A percentile compares a stretch with the other conserved stretches of the same genome.
These are phyloP conservation scores for Wickerhamiella brachini DNA, from an alignment of 805 yeast genomes.

Conservation along the genomic window DNA sequence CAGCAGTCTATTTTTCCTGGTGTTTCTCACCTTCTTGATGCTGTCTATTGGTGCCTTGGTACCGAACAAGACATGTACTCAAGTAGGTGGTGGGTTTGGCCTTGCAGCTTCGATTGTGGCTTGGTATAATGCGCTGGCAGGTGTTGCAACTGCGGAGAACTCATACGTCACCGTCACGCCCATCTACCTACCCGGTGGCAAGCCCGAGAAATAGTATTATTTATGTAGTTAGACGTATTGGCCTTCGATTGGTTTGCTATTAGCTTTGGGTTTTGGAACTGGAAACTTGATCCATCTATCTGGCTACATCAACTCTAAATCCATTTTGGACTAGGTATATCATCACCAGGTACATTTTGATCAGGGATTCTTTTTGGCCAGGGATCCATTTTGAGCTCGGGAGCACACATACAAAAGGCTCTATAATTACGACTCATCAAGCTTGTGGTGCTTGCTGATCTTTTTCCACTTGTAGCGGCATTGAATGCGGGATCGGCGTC, in stretches of 20 bases:
- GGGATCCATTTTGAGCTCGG: too few species aligned
- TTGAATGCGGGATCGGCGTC: constrained; percentile 79
- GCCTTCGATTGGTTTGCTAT: too few species aligned
- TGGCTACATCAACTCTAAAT: too few species aligned
- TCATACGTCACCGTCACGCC: constrained; percentile 42
- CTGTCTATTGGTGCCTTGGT: constrained; percentile 39
- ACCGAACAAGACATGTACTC: constrained; percentile 20
- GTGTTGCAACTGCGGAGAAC: constrained; percentile 44
- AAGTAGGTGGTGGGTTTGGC: constrained; percentile 54
- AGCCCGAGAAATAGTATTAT: background rate
- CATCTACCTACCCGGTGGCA: constrained; percentile 29
- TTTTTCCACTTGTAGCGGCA: constrained; percentile 95
- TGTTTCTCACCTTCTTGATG: constrained; percentile 41
- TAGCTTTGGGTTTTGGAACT: too few species aligned
- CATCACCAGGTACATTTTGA: too few species aligned
- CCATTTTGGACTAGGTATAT: too few species aligned
- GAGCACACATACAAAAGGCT: too few species aligned
- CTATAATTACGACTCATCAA: background rate
- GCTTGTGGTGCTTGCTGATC: constrained; percentile 32
- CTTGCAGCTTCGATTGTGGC: constrained; percentile 41
- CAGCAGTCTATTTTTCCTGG: constrained; percentile 39
- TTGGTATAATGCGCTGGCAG: constrained; percentile 52
- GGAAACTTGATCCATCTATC: too few species aligned
- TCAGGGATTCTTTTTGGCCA: too few species aligned
- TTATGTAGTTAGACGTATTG: background rate